phyloP scores from a whole-genome alignment of 768 basidiomycete species.

The Phaeotremella skinneri region DNA sequence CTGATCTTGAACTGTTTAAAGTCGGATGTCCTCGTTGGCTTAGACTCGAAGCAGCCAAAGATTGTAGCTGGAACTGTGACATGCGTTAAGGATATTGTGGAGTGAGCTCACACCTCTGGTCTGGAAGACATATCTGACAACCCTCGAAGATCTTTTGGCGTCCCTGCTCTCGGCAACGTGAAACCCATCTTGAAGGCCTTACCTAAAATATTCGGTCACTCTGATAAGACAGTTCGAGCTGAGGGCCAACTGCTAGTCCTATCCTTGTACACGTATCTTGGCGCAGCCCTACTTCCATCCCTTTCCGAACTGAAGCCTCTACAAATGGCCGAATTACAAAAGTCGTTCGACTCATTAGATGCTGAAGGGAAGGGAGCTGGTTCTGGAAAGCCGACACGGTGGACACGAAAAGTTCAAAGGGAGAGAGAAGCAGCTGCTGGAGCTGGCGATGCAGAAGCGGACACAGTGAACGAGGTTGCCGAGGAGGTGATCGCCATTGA shows the following conservation, averaged over 20 bases:
- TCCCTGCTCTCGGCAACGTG: slow-evolving; percentile 58
- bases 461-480: slow-evolving; percentile 55
- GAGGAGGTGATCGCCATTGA: slow-evolving; percentile 63
- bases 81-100: slow-evolving; percentile 77
- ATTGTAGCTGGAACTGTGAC: slow-evolving; percentile 73
- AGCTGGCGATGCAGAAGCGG: slow-evolving; percentile 53
- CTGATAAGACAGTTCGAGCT: slow-evolving; percentile 89
- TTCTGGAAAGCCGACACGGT: slow-evolving; percentile 69
- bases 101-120: slow-evolving; percentile 57
- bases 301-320: slow-evolving; percentile 90
- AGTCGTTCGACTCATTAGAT: slow-evolving; percentile 79
- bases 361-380: slow-evolving; percentile 83
- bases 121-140: background rate
- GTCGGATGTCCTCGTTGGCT: slow-evolving; percentile 76
- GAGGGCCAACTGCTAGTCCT: slow-evolving; percentile 79
- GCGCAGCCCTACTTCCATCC: slow-evolving; percentile 75
- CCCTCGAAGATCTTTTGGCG: slow-evolving; percentile 70
- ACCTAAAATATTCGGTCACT: slow-evolving; percentile 91
- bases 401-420: slow-evolving; percentile 73
- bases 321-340: slow-evolving; percentile 91
- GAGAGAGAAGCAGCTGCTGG: slow-evolving; percentile 50
- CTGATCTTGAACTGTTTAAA: slow-evolving; percentile 44
- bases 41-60: slow-evolving; percentile 92
- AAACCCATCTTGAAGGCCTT: slow-evolving; percentile 79
- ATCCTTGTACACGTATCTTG: slow-evolving; percentile 80